These are phyloP conservation scores for Rhododendron vialii DNA, from an alignment of 148 eudicot species.

Conservation along the genomic window DNA sequence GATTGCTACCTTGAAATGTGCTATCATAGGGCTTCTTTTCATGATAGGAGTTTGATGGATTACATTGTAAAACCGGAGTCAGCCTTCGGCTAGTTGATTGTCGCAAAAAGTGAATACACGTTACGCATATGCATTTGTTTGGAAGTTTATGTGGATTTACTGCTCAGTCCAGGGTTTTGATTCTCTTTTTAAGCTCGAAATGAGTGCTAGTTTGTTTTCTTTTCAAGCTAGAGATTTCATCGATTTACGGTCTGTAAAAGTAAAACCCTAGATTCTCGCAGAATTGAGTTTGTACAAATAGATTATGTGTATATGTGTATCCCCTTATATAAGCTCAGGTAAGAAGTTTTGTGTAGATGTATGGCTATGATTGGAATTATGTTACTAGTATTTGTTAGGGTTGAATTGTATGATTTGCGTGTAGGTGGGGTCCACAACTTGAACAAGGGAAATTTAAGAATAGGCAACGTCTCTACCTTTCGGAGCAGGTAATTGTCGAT, in stretches of 20 bases:
- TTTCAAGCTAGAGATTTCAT: neutral
- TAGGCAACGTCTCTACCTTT: constrained; percentile 84
- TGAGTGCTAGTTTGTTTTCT: neutral
- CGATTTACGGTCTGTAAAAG: neutral
- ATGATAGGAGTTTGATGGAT: neutral
- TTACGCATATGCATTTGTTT: neutral
- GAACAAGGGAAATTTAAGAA: constrained; percentile 68
- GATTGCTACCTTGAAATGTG: neutral
- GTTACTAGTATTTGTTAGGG: neutral
- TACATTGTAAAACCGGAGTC: neutral
- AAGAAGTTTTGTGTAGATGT: neutral
- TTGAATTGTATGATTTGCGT: neutral
- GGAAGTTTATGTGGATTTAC: neutral
- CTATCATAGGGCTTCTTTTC: neutral
- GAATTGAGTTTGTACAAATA: neutral
- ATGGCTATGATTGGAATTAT: neutral
- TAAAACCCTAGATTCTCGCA: neutral
- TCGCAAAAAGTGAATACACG: neutral
- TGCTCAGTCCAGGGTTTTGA: neutral
- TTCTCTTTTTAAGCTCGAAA: neutral
- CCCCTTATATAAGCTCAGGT: neutral
- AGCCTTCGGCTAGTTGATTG: neutral
- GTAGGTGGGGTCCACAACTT: constrained; percentile 89
- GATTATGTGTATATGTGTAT: neutral
- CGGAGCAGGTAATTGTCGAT: constrained; percentile 60